Conservation (phyloP, 2,329 filamentous ascomycete species). For the Pyrenophora tritici-repentis region DNA sequence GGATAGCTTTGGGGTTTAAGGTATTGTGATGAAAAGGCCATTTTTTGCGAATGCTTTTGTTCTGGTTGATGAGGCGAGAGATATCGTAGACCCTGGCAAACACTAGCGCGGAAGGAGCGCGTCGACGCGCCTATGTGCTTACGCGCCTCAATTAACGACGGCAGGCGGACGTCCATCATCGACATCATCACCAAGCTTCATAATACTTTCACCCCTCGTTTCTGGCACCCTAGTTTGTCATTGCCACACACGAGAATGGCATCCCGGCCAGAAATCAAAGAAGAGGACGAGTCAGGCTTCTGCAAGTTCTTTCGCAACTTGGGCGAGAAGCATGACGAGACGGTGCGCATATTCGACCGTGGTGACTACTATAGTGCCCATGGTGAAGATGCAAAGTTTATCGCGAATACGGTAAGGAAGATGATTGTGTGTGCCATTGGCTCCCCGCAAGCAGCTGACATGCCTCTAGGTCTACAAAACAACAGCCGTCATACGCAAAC, state of each 20-base stretch:
- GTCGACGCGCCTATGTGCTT: constrained; percentile 3
- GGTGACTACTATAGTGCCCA: constrained; percentile 97
- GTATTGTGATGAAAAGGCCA: no score
- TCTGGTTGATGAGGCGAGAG: no score
- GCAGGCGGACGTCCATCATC: constrained; percentile 5
- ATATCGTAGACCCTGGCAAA: no score
- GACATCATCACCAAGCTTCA: neutral
- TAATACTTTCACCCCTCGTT: neutral
- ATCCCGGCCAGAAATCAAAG: constrained; percentile 64
- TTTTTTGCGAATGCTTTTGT: no score
- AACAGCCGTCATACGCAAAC: constrained; percentile 88
- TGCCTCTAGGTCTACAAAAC: constrained; percentile 83
- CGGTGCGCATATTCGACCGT: constrained; percentile 89
- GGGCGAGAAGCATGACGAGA: constrained; percentile 70
- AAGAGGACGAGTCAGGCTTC: constrained; percentile 96
- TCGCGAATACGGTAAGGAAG: constrained; percentile 70
- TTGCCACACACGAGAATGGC: constrained; percentile 48
- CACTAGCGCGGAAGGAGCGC: constrained; percentile 7
- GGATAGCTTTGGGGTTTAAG: no score
- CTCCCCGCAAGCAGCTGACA: neutral
- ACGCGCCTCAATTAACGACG: constrained; percentile 10
- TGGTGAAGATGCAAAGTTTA: constrained; percentile 81
- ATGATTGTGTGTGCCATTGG: neutral
- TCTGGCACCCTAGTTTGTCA: neutral
- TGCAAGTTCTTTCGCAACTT: constrained; percentile 96